phyloP scores from a whole-genome alignment of 2,329 filamentous ascomycete species.

The Penicillium sp. region DNA sequence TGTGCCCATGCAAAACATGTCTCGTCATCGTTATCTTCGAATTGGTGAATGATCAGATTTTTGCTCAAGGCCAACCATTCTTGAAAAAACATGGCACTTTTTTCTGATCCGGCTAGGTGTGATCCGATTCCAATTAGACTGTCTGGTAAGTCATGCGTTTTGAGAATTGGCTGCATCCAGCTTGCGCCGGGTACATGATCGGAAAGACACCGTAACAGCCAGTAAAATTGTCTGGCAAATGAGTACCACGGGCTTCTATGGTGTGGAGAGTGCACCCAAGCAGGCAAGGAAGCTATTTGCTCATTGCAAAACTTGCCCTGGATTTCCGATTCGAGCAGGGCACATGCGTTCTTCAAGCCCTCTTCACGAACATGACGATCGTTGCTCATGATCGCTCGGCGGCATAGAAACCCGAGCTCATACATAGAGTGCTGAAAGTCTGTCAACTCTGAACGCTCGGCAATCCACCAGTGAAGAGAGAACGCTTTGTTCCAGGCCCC shows the following conservation, averaged over 20 bases:
- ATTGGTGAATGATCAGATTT: slow-evolving; percentile 3
- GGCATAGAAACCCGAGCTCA: slow-evolving; percentile 28
- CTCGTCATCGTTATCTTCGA: slow-evolving; percentile 4
- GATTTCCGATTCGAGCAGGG: slow-evolving; percentile 13
- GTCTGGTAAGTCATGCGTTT: not conserved
- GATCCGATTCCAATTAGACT: no score
- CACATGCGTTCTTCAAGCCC: slow-evolving; percentile 7
- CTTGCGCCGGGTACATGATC: slow-evolving; percentile 4
- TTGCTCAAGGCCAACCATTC: slow-evolving; percentile 20
- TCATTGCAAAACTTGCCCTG: slow-evolving; percentile 10
- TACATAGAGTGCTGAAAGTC: slow-evolving; percentile 27
- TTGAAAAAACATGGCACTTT: slow-evolving; percentile 8
- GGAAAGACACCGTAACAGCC: slow-evolving; percentile 24
- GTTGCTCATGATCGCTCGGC: slow-evolving; percentile 20
- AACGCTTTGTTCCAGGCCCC: slow-evolving; percentile 26
- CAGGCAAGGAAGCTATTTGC: not conserved
- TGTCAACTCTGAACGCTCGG: slow-evolving; percentile 20
- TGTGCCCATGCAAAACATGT: slow-evolving; percentile 16
- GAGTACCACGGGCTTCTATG: slow-evolving; percentile 15
- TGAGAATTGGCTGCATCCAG: slow-evolving; percentile 7
- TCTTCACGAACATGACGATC: slow-evolving; percentile 7
- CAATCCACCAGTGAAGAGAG: slow-evolving; percentile 24
- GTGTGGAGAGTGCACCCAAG: slow-evolving; percentile 11
- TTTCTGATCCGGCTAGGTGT: no score
- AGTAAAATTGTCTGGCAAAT: slow-evolving; percentile 26